phyloP scores from a whole-genome alignment of 768 basidiomycete genomes.

The Coprinopsis sp. region DNA sequence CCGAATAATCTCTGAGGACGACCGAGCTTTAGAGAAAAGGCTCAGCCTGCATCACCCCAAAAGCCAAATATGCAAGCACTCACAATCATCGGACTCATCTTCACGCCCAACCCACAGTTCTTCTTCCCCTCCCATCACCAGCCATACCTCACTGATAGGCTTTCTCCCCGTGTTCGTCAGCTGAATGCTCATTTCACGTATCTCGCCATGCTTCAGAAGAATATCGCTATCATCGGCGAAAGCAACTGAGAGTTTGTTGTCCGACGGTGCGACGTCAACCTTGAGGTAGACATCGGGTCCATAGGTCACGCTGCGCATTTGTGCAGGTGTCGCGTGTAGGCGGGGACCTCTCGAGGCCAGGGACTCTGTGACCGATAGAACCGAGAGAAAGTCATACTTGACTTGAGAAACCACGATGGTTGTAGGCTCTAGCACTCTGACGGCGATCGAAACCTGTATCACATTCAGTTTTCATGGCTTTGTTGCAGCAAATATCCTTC shows the following conservation, averaged over 20 bases:
- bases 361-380: conserved; percentile 64
- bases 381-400: conserved; percentile 66
- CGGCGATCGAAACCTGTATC: conserved; percentile 54
- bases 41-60: not conserved
- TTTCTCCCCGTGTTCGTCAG: conserved; percentile 64
- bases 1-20: conserved; percentile 8
- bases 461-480: not conserved
- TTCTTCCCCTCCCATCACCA: conserved; percentile 56
- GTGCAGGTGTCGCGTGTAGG: conserved; percentile 68
- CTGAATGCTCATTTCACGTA: conserved; percentile 46
- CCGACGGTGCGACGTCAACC: conserved; percentile 58
- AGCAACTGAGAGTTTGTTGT: conserved; percentile 56
- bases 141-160: conserved; percentile 66
- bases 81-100: conserved; percentile 14
- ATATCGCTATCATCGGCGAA: conserved; percentile 52
- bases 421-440: conserved; percentile 49
- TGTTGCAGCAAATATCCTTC: not conserved
- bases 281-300: conserved; percentile 60
- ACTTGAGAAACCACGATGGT: conserved; percentile 54
- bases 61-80: not conserved
- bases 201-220: conserved; percentile 66
- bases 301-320: conserved; percentile 67
- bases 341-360: conserved; percentile 69
- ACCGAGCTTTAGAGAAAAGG: not conserved
- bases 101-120: conserved; percentile 50